Percentiles rank a stretch among this genome's conserved stretches.
Evolutionary conservation across 306 rosid genomes (phyloP).

Genomic region (Pterocarpus santalinus): DNA sequence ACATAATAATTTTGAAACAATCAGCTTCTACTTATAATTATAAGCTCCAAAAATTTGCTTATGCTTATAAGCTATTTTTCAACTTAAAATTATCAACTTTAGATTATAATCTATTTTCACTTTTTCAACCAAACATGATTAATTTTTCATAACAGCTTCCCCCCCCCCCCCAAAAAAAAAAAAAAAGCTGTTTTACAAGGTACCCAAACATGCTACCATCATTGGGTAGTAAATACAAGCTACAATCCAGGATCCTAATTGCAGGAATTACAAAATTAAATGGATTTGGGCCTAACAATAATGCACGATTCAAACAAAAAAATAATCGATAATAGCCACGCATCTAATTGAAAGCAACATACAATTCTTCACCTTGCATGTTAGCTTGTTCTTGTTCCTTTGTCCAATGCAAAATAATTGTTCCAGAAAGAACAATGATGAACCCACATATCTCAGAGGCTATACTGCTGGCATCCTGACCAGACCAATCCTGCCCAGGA

Average conservation of each 20-base stretch:
- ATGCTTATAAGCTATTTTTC: too few species aligned
- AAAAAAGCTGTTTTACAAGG: too few species aligned
- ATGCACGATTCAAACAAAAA: too few species aligned
- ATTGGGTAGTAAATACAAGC: slow-evolving; percentile 4
- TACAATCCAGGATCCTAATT: neutral
- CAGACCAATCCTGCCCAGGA: slow-evolving; percentile 87
- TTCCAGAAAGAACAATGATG: slow-evolving; percentile 90
- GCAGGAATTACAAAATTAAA: neutral
- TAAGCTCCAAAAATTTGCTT: too few species aligned
- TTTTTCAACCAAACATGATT: too few species aligned
- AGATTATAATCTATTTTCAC: too few species aligned
- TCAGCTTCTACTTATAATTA: too few species aligned
- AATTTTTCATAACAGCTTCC: too few species aligned
- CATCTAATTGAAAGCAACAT: slow-evolving; percentile 32
- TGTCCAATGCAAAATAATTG: slow-evolving; percentile 83
- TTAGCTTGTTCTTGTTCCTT: slow-evolving; percentile 77
- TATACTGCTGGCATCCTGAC: slow-evolving; percentile 79
- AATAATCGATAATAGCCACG: neutral
- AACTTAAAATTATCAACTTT: too few species aligned
- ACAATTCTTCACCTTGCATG: slow-evolving; percentile 59
- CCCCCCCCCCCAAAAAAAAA: too few species aligned
- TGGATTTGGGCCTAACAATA: neutral
- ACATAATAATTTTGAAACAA: too few species aligned
- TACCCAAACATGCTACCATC: neutral
- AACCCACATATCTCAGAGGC: slow-evolving; percentile 96